Conservation (phyloP, 2,329 filamentous ascomycete species). For the Cytospora piceae region DNA sequence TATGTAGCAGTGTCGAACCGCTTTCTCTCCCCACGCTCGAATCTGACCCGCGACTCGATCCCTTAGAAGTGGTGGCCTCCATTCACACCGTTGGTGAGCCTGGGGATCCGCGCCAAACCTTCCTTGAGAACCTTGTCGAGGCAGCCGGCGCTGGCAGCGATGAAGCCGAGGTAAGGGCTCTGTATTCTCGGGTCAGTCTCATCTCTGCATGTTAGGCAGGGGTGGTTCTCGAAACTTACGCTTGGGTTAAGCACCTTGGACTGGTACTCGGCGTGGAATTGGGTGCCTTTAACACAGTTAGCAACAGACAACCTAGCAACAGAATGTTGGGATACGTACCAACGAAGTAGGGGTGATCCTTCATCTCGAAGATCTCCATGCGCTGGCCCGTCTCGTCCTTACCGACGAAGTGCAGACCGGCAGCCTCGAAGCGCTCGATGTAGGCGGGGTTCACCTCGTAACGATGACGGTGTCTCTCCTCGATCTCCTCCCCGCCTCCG, state of each 20-base stretch:
- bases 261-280: constrained; percentile 31
- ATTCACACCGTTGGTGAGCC: constrained; percentile 27
- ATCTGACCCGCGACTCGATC: not conserved
- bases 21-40: not conserved
- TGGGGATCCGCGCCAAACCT: constrained; percentile 31
- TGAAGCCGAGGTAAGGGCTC: constrained; percentile 76
- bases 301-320: constrained; percentile 60
- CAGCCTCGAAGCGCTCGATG: constrained; percentile 63
- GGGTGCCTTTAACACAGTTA: constrained; percentile 25
- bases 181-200: constrained; percentile 30
- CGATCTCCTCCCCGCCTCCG: constrained; percentile 52
- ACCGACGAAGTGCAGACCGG: constrained; percentile 72
- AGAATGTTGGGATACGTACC: constrained; percentile 34
- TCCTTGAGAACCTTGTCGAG: constrained; percentile 51
- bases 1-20: constrained; percentile 3
- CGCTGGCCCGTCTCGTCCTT: constrained; percentile 75
- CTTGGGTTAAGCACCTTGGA: constrained; percentile 31
- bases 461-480: constrained; percentile 76
- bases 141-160: constrained; percentile 75
- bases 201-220: constrained; percentile 15
- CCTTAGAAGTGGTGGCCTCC: constrained; percentile 24
- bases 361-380: constrained; percentile 78
- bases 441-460: constrained; percentile 80
- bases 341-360: constrained; percentile 77
- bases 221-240: constrained; percentile 13